phyloP scores from a whole-genome alignment of 345 rosid genomes.

The Crucihimalaya himalaica region DNA sequence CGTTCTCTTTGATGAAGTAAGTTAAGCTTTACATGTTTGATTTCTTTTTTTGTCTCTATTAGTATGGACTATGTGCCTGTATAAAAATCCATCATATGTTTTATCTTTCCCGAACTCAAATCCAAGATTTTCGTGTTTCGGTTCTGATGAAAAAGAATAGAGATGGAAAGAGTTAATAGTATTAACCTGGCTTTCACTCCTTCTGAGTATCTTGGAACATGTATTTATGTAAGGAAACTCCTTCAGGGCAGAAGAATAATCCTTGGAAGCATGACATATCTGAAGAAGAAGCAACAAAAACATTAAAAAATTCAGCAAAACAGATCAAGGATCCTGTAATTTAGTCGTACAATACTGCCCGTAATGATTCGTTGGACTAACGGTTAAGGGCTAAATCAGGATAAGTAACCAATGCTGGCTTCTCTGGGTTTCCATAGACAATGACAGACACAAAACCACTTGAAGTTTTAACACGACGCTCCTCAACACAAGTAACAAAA shows the following conservation, averaged over 20 bases:
- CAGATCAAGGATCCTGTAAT: conserved; percentile 10
- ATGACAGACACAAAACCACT: conserved; percentile 80
- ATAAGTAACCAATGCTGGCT: conserved; percentile 88
- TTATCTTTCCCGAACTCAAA: no score
- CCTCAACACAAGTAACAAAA: conserved; percentile 57
- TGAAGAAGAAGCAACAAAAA: conserved; percentile 41
- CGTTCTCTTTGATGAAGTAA: no score
- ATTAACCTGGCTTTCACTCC: no score
- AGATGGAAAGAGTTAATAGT: no score
- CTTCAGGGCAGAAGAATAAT: conserved; percentile 91
- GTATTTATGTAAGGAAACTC: conserved; percentile 81
- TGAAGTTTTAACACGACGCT: conserved; percentile 69
- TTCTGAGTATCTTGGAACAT: no score
- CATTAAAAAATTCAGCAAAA: conserved; percentile 12
- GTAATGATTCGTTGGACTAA: conserved; percentile 42
- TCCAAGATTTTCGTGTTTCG: no score
- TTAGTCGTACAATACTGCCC: background rate
- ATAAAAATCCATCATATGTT: no score
- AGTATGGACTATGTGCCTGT: no score
- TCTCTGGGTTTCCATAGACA: conserved; percentile 78
- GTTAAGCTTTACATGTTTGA: no score
- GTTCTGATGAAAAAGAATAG: no score
- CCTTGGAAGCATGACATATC: conserved; percentile 96
- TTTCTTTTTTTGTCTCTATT: no score
- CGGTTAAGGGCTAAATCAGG: conserved; percentile 85